A percentile compares a stretch with the other conserved stretches of the same genome.
Evolutionary conservation across 2,329 filamentous ascomycete genomes (phyloP).

Genomic region (Ascochyta viciae-villosae): DNA sequence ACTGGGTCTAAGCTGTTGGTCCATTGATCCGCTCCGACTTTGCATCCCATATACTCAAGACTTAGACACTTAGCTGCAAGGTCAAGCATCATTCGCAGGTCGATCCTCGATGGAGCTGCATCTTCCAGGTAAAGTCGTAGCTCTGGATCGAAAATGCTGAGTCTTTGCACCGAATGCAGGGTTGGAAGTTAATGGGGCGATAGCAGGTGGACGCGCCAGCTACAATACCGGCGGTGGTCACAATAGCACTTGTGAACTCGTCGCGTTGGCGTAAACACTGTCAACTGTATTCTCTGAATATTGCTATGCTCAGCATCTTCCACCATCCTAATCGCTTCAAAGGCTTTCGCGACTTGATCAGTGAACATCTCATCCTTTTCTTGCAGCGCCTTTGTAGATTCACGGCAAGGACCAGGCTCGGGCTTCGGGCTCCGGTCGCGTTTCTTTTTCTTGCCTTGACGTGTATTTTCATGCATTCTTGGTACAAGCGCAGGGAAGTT

Average conservation of each 20-base stretch:
- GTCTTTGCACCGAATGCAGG: constrained; percentile 13
- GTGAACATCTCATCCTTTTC: constrained; percentile 1
- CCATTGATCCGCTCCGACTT: constrained; percentile 10
- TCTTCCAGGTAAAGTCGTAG: not conserved
- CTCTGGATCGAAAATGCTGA: constrained; percentile 10
- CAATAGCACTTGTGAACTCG: not conserved
- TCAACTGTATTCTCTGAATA: not conserved
- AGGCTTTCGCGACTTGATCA: not conserved
- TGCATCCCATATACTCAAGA: constrained; percentile 7
- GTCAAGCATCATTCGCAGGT: constrained; percentile 23
- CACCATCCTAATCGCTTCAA: not conserved
- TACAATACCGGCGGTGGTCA: not conserved
- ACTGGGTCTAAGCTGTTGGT: not conserved
- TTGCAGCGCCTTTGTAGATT: not conserved
- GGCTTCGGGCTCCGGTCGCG: not conserved
- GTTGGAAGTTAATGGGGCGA: constrained; percentile 15
- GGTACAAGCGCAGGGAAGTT: not conserved
- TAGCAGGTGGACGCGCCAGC: constrained; percentile 24
- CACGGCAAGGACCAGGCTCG: not conserved
- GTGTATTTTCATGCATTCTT: not conserved
- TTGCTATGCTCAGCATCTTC: not conserved
- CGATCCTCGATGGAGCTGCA: constrained; percentile 11
- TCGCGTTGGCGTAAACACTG: not conserved
- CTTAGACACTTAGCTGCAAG: constrained; percentile 10
- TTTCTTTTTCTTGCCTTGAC: constrained; percentile 2